Conservation (phyloP, 2,329 filamentous ascomycete species). For the Alternaria triticina region DNA sequence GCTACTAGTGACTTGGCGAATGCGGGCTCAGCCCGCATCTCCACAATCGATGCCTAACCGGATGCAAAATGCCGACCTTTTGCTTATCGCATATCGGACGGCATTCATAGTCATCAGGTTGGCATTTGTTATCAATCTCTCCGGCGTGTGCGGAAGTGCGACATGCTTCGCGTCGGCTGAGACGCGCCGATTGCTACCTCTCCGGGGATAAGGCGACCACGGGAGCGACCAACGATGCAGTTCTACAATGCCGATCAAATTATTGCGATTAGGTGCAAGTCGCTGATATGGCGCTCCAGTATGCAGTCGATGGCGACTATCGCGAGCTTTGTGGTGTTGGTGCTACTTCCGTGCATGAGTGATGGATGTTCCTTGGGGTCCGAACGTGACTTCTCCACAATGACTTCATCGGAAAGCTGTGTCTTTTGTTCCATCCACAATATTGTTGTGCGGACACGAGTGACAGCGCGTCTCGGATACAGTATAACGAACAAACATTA, state of each 20-base stretch:
- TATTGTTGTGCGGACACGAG: not conserved
- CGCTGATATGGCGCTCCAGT: not conserved
- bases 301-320: not conserved
- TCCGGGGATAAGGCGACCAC: not conserved
- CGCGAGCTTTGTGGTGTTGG: not conserved
- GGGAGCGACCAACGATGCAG: not conserved
- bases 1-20: slow-evolving; percentile 1
- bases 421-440: not conserved
- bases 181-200: not conserved
- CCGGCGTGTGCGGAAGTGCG: not conserved
- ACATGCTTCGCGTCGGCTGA: not conserved
- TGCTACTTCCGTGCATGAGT: not conserved
- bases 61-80: not conserved
- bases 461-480: not conserved
- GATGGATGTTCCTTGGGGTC: not conserved
- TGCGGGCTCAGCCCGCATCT: not conserved
- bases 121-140: not conserved
- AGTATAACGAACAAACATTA: not conserved
- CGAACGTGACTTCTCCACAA: slow-evolving; percentile 13
- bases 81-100: not conserved
- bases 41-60: not conserved
- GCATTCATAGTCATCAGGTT: not conserved
- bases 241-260: too few species aligned
- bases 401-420: slow-evolving; percentile 12
- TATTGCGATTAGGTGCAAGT: not conserved